Evolutionary conservation across 305 asterid genomes (phyloP).

Genomic region (Fraxinus sp.): DNA sequence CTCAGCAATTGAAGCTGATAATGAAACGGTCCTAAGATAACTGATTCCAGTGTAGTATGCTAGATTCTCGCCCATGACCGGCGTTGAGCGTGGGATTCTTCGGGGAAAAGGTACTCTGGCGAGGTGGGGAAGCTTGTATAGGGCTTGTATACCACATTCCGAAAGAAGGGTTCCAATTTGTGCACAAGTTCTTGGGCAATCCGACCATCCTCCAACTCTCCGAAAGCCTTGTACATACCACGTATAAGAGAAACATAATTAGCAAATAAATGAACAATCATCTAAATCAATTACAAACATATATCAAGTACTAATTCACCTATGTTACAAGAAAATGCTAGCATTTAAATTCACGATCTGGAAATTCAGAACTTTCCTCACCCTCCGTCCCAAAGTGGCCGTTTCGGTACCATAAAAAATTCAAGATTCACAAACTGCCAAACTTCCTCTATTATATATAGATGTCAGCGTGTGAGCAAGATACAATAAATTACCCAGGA

Average conservation of each 20-base stretch:
- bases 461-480: not conserved
- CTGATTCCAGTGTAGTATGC: too few species aligned
- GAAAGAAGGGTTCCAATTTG: conserved; percentile 55
- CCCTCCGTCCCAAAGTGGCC: conserved; percentile 45
- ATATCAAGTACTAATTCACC: conserved; percentile 13
- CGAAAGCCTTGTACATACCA: conserved; percentile 34
- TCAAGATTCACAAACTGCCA: conserved; percentile 8
- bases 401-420: conserved; percentile 63
- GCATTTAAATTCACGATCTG: conserved; percentile 40
- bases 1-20: conserved; percentile 54
- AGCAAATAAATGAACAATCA: not conserved
- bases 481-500: conserved; percentile 47
- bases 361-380: conserved; percentile 52
- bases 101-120: too few species aligned
- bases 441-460: not conserved
- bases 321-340: conserved; percentile 36
- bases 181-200: conserved; percentile 42
- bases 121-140: too few species aligned
- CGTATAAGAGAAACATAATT: not conserved
- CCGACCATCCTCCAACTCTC: conserved; percentile 38
- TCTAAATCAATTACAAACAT: not conserved
- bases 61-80: too few species aligned
- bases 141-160: conserved; percentile 44
- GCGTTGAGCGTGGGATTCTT: too few species aligned
- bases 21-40: conserved; percentile 23